These are phyloP conservation scores for Polytrichum formosum DNA, from an alignment of 225 moss, liverwort and hornwort genomes.

Conservation along the genomic window DNA sequence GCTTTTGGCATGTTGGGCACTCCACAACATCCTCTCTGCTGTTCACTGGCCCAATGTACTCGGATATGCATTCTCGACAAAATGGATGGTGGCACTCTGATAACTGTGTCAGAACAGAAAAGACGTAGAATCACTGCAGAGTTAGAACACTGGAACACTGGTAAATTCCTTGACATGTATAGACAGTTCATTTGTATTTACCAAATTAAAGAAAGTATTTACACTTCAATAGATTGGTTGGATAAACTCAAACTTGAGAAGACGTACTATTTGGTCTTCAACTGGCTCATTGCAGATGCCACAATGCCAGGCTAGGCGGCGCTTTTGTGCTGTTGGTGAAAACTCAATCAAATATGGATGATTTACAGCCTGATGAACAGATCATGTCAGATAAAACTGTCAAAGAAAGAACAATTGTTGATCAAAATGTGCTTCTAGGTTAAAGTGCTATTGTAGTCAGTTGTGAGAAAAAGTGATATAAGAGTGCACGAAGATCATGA, in stretches of 20 bases:
- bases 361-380: constrained; percentile 45
- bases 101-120: constrained; percentile 16
- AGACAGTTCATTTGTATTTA: too few relatives aligned
- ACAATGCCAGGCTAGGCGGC: constrained; percentile 22
- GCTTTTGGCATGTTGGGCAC: constrained; percentile 57
- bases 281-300: constrained; percentile 53
- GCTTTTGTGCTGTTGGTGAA: constrained; percentile 32
- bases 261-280: constrained; percentile 50
- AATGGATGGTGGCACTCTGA: constrained; percentile 49
- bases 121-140: too few relatives aligned
- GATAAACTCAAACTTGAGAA: too few relatives aligned
- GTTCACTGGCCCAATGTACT: constrained; percentile 21
- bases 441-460: too few relatives aligned
- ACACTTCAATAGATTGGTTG: too few relatives aligned
- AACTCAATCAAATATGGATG: constrained; percentile 64
- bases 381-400: too few relatives aligned
- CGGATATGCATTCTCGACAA: constrained; percentile 47
- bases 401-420: too few relatives aligned
- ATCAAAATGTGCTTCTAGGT: too few relatives aligned
- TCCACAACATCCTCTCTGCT: constrained; percentile 6
- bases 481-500: constrained; percentile 2
- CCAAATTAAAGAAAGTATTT: too few relatives aligned
- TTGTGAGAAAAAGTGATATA: too few relatives aligned
- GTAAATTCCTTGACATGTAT: too few relatives aligned
- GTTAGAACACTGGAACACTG: too few relatives aligned